Evolutionary conservation across 305 asterid genomes (phyloP).

Genomic region (Euphrasia arctica): DNA sequence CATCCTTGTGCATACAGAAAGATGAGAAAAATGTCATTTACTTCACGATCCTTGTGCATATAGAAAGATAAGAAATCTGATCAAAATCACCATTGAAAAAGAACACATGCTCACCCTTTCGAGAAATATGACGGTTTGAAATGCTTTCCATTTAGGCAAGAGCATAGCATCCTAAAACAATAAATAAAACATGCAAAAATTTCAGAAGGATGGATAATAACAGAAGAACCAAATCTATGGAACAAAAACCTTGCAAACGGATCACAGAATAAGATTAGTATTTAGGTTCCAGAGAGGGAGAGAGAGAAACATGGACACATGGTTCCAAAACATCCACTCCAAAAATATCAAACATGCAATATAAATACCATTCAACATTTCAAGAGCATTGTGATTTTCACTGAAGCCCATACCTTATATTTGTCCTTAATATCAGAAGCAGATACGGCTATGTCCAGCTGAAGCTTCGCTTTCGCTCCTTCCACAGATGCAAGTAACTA

Average conservation of each 20-base stretch:
- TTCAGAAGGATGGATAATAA: slow-evolving; percentile 5
- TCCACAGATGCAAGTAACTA: slow-evolving; percentile 49
- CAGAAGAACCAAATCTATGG: neutral
- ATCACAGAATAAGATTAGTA: neutral
- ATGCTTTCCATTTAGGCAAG: slow-evolving; percentile 86
- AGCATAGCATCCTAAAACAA: slow-evolving; percentile 62
- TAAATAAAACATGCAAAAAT: slow-evolving; percentile 11
- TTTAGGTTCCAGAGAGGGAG: neutral
- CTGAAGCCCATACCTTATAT: slow-evolving; percentile 59
- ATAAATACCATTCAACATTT: slow-evolving; percentile 6
- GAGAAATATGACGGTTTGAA: slow-evolving; percentile 84
- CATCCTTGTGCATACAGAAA: neutral
- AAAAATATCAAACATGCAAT: slow-evolving; percentile 17
- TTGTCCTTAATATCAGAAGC: slow-evolving; percentile 58
- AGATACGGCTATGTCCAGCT: slow-evolving; percentile 58
- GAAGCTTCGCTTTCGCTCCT: slow-evolving; percentile 37
- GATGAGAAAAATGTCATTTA: neutral
- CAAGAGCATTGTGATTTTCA: slow-evolving; percentile 20
- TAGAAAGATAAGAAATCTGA: slow-evolving; percentile 22
- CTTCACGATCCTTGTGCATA: neutral
- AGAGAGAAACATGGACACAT: neutral
- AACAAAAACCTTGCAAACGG: slow-evolving; percentile 6
- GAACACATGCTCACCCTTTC: slow-evolving; percentile 47
- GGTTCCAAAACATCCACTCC: slow-evolving; percentile 1
- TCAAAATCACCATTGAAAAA: slow-evolving; percentile 4